Percentiles rank a stretch among this genome's conserved stretches.
These are phyloP conservation scores for Tetrahymena thermophila DNA, from an alignment of 73 alveolate genomes.

Conservation along the genomic window DNA sequence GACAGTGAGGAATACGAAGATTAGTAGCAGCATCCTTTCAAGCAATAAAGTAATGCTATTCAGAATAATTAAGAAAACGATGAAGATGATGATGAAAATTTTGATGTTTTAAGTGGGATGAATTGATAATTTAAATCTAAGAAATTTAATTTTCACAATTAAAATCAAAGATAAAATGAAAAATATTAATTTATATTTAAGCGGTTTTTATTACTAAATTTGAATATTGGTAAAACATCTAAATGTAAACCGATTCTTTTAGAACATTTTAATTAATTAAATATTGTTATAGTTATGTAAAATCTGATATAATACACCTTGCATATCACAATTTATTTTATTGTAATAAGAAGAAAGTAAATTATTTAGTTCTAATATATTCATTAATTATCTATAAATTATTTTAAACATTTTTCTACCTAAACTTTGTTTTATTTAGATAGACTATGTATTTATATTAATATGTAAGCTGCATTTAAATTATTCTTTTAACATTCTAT, in stretches of 20 bases:
- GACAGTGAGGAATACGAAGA: conserved; percentile 12
- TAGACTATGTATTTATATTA: not conserved
- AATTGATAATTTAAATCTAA: not conserved
- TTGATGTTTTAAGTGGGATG: not conserved
- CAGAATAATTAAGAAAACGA: not conserved
- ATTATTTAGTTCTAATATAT: too few species aligned
- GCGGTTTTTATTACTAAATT: not conserved
- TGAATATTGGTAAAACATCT: not conserved
- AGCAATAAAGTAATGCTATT: not conserved
- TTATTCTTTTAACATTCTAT: not conserved
- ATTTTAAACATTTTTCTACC: too few species aligned
- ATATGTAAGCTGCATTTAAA: not conserved
- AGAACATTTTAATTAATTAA: not conserved
- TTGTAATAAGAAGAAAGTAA: too few species aligned
- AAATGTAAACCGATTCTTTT: not conserved
- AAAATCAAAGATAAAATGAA: too few species aligned
- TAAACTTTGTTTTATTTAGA: not conserved
- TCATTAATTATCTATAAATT: too few species aligned
- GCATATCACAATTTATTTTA: too few species aligned
- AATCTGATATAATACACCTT: too few species aligned
- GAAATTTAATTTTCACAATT: too few species aligned
- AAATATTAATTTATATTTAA: too few species aligned
- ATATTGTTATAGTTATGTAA: too few species aligned
- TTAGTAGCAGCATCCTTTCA: not conserved
- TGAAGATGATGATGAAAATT: not conserved